Conservation (phyloP, 2,329 filamentous ascomycete species). For the Dryadomyces sulphureus region DNA sequence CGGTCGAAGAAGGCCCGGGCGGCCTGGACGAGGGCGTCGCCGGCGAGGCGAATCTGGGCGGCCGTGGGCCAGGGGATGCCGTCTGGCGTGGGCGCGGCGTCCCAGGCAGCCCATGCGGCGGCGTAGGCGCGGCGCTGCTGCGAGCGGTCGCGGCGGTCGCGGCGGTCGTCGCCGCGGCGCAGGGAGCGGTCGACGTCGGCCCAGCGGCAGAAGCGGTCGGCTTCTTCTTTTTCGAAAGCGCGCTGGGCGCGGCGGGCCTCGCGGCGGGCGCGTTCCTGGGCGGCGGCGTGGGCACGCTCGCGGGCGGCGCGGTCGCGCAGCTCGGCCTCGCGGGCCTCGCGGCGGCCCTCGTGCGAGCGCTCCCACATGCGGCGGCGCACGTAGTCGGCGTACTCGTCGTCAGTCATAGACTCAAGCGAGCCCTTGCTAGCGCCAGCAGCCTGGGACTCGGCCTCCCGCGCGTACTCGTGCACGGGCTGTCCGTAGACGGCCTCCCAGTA, state of each 20-base stretch:
- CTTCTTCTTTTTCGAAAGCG: slow-evolving; percentile 19
- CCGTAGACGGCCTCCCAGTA: slow-evolving; percentile 98
- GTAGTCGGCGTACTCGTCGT: slow-evolving; percentile 80
- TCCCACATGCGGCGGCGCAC: slow-evolving; percentile 92
- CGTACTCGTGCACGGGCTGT: slow-evolving; percentile 59
- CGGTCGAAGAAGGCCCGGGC: slow-evolving; percentile 52
- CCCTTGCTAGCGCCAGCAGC: slow-evolving; percentile 19
- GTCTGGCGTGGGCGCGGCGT: slow-evolving; percentile 16
- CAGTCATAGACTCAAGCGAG: slow-evolving; percentile 67
- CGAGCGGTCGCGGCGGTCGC: slow-evolving; percentile 36
- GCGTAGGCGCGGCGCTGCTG: slow-evolving; percentile 52
- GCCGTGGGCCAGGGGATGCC: slow-evolving; percentile 55
- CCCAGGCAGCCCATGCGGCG: slow-evolving; percentile 44
- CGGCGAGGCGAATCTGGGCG: slow-evolving; percentile 3
- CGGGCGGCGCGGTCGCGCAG: slow-evolving; percentile 36
- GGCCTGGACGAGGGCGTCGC: slow-evolving; percentile 24
- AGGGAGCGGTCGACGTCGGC: slow-evolving; percentile 56
- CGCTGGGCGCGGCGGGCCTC: slow-evolving; percentile 24
- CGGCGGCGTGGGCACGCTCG: slow-evolving; percentile 20
- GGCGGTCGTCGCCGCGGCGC: slow-evolving; percentile 49
- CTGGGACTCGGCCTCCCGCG: slow-evolving; percentile 4
- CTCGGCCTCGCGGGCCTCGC: slow-evolving; percentile 44
- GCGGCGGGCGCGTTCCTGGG: slow-evolving; percentile 8
- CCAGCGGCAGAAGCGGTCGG: slow-evolving; percentile 11
- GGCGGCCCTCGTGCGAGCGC: slow-evolving; percentile 70